phyloP scores from a whole-genome alignment of 2,329 filamentous ascomycete species.

The Tolypocladium inflatum region DNA sequence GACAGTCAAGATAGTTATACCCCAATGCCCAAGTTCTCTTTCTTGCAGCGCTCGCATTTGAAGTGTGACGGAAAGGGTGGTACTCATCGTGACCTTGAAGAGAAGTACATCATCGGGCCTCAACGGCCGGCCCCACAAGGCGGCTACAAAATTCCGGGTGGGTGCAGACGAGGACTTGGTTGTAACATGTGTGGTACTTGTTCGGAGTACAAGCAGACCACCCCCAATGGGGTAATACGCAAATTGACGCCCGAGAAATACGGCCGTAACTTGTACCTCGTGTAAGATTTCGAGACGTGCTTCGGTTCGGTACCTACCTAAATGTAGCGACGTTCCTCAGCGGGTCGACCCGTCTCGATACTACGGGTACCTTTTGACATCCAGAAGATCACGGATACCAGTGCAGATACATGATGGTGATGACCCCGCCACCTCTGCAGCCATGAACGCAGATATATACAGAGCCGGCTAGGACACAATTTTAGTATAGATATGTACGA shows the following conservation, averaged over 20 bases:
- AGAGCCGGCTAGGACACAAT: not conserved
- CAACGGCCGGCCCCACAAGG: not conserved
- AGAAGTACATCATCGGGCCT: not conserved
- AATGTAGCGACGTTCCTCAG: not conserved
- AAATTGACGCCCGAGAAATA: not conserved
- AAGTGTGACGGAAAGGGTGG: not conserved
- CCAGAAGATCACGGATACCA: too few species aligned
- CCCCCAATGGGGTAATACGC: not conserved
- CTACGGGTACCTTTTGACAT: too few species aligned
- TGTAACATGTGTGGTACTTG: not conserved
- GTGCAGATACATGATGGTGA: too few species aligned
- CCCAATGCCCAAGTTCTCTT: constrained; percentile 1
- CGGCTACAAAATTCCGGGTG: not conserved
- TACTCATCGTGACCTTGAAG: not conserved
- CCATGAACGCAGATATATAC: not conserved
- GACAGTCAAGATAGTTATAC: constrained; percentile 1
- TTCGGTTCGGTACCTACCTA: not conserved
- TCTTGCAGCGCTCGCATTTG: not conserved
- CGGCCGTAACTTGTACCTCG: not conserved
- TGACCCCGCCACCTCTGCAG: too few species aligned
- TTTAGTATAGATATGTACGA: too few species aligned
- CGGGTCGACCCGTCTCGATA: not conserved
- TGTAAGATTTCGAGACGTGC: not conserved
- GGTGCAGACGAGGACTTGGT: not conserved
- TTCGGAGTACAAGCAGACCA: not conserved